Evolutionary conservation across 805 yeast species (phyloP).

Genomic region (Zygosaccharomyces lentus): DNA sequence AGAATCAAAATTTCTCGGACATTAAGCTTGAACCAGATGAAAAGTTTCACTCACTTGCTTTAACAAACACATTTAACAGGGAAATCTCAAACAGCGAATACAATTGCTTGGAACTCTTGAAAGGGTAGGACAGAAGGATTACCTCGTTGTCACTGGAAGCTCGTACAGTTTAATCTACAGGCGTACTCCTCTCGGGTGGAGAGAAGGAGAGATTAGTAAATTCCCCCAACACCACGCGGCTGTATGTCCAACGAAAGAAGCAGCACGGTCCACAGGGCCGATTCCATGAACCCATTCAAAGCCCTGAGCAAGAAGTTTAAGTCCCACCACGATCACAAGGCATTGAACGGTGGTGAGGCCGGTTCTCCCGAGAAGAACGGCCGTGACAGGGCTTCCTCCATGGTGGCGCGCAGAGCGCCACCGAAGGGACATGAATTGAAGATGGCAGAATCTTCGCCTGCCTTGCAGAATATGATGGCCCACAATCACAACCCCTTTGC

Average conservation of each 20-base stretch:
- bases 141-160: background rate
- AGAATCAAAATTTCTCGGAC: background rate
- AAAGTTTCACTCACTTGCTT: background rate
- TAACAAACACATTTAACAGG: background rate
- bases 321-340: constrained; percentile 9
- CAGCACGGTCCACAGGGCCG: constrained; percentile 7
- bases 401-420: constrained; percentile 20
- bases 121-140: background rate
- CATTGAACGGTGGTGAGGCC: constrained; percentile 7
- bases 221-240: background rate
- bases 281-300: constrained; percentile 18
- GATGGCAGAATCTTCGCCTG: constrained; percentile 22
- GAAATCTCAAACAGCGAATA: background rate
- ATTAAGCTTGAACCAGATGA: background rate
- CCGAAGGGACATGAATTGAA: constrained; percentile 7
- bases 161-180: background rate
- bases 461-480: constrained; percentile 26
- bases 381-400: constrained; percentile 25
- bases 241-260: background rate
- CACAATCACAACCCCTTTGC: constrained; percentile 33
- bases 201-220: background rate
- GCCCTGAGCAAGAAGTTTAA: constrained; percentile 16
- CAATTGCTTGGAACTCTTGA: background rate
- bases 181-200: background rate
- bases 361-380: constrained; percentile 11